Evolutionary conservation across 352 stramenopile species (phyloP), one percentile per base, ranked within the genome.

Genomic region (Elongisporangium undulatum): DNA sequence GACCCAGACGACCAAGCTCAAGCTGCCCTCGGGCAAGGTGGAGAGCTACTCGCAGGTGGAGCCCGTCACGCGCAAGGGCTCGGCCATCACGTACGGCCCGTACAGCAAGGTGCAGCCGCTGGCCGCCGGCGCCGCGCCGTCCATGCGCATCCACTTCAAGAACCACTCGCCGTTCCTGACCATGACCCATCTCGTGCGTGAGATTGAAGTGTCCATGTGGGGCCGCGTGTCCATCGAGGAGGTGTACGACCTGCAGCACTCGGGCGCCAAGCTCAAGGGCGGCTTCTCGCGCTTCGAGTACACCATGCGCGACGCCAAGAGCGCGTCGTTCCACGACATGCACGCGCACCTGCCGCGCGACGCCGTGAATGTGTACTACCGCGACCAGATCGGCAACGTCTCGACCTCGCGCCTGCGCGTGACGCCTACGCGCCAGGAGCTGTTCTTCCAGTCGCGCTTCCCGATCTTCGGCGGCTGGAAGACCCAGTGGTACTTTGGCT

Each of bases 171-270:
- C 88, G 24, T 96, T 96, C 67, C 59, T 94, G 60, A 96, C 87
- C 13, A 76, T 94, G 16, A 92, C 82, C 21, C 88, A 83, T 53
- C 73, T 96, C 20, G 81, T 86, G 19, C 88, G 87, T 58, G 88
- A 96, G 65, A 79, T 96, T 57, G 87, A 96, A 79, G 83, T 96
- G 57, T 95, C 85, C 38, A 92, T 95, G 83, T 96, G 88, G 88
- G 88, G 88, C 23, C 83, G 84, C 61, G 85, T 96, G 57, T 89
- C 85, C 3, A 75, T 94, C 22, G 88, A 96, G 60, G 88, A 96
- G 56, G 85, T 95, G 38, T 93, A 94, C 64, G 87, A 96, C 64
- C 53, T 96, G 64, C 69, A 85, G 51, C 84, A 96, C 78, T 92
- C 87, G 41, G 88, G 88, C 38, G 88, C 88, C 34, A 82, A 77